phyloP scores from a whole-genome alignment of 129 eudicot species.

The Cynara cardunculus region DNA sequence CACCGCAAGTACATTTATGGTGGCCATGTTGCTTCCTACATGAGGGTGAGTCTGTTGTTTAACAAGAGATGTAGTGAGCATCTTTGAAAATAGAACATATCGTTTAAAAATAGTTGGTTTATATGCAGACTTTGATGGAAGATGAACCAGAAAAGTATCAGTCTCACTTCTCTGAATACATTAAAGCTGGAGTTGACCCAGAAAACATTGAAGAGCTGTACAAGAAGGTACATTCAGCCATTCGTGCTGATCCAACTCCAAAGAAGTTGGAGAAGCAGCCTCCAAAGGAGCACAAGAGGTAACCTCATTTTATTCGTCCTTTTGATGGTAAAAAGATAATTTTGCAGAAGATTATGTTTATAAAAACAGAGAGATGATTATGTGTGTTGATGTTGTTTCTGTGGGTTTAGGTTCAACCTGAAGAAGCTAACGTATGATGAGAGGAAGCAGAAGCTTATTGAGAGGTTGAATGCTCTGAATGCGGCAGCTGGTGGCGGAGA shows the following conservation, averaged over 20 bases:
- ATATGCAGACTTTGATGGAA: constrained; percentile 47
- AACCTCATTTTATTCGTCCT: neutral
- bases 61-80: neutral
- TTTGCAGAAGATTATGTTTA: too few relatives aligned
- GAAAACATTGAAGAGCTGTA: constrained; percentile 69
- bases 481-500: constrained; percentile 41
- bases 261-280: constrained; percentile 32
- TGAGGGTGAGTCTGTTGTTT: constrained; percentile 32
- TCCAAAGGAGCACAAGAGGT: constrained; percentile 43
- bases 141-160: constrained; percentile 89
- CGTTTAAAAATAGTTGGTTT: neutral
- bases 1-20: constrained; percentile 60
- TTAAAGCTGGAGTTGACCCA: constrained; percentile 57
- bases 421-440: constrained; percentile 56
- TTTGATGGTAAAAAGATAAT: neutral
- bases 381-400: neutral
- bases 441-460: constrained; percentile 47
- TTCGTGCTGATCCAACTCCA: constrained; percentile 43
- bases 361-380: neutral
- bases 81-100: neutral
- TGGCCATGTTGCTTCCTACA: constrained; percentile 60
- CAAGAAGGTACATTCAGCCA: constrained; percentile 90
- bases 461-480: constrained; percentile 53
- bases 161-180: constrained; percentile 63
- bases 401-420: constrained; percentile 39